These are phyloP conservation scores for Aspergillus luchuensis DNA, from an alignment of 2,329 filamentous ascomycete species.

Conservation along the genomic window DNA sequence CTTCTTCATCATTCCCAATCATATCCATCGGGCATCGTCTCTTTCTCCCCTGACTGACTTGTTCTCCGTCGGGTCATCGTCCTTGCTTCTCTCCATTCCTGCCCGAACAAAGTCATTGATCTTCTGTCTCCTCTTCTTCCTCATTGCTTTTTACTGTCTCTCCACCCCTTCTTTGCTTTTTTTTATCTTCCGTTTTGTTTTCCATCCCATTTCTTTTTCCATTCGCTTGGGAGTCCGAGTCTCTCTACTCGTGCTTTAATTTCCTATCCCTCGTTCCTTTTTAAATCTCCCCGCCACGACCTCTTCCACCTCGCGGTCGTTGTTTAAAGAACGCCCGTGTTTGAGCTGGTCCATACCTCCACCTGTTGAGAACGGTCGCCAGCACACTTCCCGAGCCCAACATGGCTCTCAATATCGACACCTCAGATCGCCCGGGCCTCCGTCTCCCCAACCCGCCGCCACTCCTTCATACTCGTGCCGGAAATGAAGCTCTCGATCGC, in stretches of 20 bases:
- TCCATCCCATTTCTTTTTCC: slow-evolving; percentile 1
- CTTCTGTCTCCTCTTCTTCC: not conserved
- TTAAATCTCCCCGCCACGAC: not conserved
- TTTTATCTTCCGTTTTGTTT: slow-evolving; percentile 1
- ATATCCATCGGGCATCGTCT: not conserved
- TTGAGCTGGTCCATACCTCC: slow-evolving; percentile 1
- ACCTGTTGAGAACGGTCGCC: not conserved
- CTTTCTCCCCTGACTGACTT: not conserved
- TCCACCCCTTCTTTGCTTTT: slow-evolving; percentile 4
- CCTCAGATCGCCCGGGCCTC: slow-evolving; percentile 37
- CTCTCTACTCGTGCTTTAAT: slow-evolving; percentile 10
- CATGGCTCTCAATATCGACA: slow-evolving; percentile 42
- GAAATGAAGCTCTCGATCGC: slow-evolving; percentile 50
- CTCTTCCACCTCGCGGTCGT: slow-evolving; percentile 1
- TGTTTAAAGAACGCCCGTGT: slow-evolving; percentile 3
- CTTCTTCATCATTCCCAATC: not conserved
- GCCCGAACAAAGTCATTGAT: slow-evolving; percentile 23
- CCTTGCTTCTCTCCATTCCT: slow-evolving; percentile 8
- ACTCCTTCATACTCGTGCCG: slow-evolving; percentile 51
- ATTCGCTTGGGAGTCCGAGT: not conserved
- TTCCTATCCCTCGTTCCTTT: slow-evolving; percentile 4
- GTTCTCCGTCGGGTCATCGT: not conserved
- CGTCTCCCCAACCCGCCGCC: slow-evolving; percentile 50
- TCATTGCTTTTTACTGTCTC: slow-evolving; percentile 14
- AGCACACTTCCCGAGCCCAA: slow-evolving; percentile 12